Percentiles rank a stretch among this genome's conserved stretches.
phyloP scores from a whole-genome alignment of 306 rosid species.

The Citrullus mucosospermus region DNA sequence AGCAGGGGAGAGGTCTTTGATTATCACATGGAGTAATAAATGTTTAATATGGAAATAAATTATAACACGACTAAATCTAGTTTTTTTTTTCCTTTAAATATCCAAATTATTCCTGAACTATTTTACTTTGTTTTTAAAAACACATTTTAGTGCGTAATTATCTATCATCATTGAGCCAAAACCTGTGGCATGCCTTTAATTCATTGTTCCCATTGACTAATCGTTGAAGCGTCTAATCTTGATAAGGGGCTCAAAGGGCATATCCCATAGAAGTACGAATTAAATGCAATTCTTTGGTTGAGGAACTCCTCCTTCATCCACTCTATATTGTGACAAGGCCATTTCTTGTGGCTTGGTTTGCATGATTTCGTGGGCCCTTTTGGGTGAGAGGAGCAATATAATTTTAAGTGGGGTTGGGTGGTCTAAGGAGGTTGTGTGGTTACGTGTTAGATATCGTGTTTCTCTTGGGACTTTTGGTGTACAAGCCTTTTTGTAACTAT shows the following conservation, averaged over 20 bases:
- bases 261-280: not conserved
- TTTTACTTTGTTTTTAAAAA: not conserved
- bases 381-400: not conserved
- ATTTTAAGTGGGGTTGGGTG: not conserved
- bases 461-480: not conserved
- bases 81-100: not conserved
- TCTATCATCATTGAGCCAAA: not conserved
- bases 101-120: not conserved
- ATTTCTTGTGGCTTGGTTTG: not conserved
- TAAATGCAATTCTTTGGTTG: not conserved
- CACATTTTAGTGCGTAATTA: not conserved
- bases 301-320: not conserved
- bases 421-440: not conserved
- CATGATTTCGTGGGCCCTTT: not conserved
- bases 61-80: not conserved
- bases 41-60: not conserved
- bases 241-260: not conserved
- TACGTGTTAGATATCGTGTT: not conserved
- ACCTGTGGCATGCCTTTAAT: not conserved
- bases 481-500: not conserved
- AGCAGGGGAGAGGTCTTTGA: not conserved
- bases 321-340: not conserved
- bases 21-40: not conserved
- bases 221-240: not conserved
- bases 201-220: not conserved